These are phyloP conservation scores for Hygrophila difformis DNA, from an alignment of 257 asterid species.

Conservation along the genomic window DNA sequence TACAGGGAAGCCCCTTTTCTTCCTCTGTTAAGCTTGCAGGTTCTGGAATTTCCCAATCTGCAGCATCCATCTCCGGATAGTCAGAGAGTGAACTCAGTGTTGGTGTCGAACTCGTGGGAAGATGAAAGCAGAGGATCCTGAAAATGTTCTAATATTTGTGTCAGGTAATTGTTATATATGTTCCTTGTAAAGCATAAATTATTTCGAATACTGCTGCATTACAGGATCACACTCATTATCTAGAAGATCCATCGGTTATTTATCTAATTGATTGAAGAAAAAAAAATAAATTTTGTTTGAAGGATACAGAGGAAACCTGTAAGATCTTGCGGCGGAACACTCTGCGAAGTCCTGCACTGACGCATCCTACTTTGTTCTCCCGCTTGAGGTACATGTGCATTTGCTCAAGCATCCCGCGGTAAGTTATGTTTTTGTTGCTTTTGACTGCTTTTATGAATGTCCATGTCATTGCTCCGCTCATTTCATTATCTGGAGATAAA, in stretches of 20 bases:
- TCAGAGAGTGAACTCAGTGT: constrained; percentile 27
- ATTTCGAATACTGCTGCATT: no score
- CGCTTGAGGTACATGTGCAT: constrained; percentile 23
- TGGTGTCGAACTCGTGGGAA: constrained; percentile 23
- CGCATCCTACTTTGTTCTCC: constrained; percentile 14
- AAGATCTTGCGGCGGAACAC: constrained; percentile 25
- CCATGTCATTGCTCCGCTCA: constrained; percentile 44
- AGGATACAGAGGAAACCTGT: constrained; percentile 27
- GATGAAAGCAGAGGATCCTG: constrained; percentile 47
- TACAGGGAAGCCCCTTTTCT: background rate
- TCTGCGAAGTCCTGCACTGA: constrained; percentile 19
- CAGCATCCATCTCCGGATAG: background rate
- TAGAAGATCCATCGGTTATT: no score
- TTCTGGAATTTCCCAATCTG: background rate
- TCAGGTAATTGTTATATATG: background rate
- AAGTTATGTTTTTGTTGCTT: constrained; percentile 20
- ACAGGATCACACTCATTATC: no score
- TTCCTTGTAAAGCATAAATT: background rate
- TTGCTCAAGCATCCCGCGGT: constrained; percentile 23
- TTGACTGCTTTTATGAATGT: constrained; percentile 32
- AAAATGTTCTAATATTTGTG: background rate
- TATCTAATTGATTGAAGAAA: no score
- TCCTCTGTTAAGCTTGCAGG: background rate
- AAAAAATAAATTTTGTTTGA: no score
- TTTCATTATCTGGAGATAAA: constrained; percentile 25